Percentiles rank a stretch among this genome's conserved stretches.
Evolutionary conservation across 2,329 filamentous ascomycete species (phyloP).

Genomic region (Hymenoscyphus fraxineus): DNA sequence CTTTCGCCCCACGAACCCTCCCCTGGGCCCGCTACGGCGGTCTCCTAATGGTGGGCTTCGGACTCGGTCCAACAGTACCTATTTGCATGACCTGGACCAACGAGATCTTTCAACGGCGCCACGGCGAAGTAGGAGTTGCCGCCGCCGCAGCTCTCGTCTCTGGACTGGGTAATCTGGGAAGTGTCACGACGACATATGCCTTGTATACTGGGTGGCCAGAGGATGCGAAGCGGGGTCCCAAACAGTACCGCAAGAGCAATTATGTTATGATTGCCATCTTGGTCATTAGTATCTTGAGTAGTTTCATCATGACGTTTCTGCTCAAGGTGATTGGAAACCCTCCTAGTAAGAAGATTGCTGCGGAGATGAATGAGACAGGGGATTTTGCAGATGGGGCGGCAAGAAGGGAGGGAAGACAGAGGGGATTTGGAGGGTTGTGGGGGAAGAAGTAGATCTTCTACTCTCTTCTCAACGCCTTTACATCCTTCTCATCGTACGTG

Average conservation of each 20-base stretch:
- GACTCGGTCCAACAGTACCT: conserved; percentile 83
- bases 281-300: conserved; percentile 70
- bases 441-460: conserved; percentile 25
- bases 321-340: conserved; percentile 56
- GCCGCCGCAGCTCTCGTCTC: conserved; percentile 82
- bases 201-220: conserved; percentile 82
- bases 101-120: conserved; percentile 83
- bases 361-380: conserved; percentile 38
- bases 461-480: background rate
- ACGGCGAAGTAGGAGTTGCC: conserved; percentile 87
- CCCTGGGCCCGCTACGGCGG: conserved; percentile 85
- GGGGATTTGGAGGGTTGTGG: conserved; percentile 49
- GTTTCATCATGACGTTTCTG: conserved; percentile 63
- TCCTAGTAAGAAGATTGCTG: conserved; percentile 45
- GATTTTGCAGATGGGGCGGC: conserved; percentile 57
- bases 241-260: conserved; percentile 79
- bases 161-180: conserved; percentile 81
- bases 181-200: conserved; percentile 83
- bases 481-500: background rate
- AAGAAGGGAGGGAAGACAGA: conserved; percentile 52
- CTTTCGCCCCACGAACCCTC: conserved; percentile 62
- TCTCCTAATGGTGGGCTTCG: conserved; percentile 85
- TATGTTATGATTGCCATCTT: conserved; percentile 85
- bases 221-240: conserved; percentile 64
- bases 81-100: conserved; percentile 94